Evolutionary conservation across 2,329 filamentous ascomycete genomes (phyloP), one percentile per base, ranked within the genome.

Genomic region (Coniochaeta prunicola): DNA sequence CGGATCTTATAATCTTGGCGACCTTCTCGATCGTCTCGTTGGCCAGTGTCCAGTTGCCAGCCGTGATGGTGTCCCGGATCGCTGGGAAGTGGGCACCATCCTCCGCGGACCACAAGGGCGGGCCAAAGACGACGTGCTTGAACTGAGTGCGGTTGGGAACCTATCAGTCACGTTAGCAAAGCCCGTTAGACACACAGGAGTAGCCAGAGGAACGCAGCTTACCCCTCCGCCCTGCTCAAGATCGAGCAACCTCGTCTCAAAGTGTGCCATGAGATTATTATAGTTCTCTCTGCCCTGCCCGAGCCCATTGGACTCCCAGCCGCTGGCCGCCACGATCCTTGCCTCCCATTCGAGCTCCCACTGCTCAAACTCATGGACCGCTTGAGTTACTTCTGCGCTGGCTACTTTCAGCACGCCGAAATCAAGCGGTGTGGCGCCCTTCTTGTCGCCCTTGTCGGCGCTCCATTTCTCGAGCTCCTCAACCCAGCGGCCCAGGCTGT

Each of bases 71-170:
- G 67, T 97, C 92, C 59, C 91, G 82, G 59, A 97, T 89, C n/a
- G 87, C 88, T 0, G 93, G 93, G 74, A 96, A 96, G 62, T 84
- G 84, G 0, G 83, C 82, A 59, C 83, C 82, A 33, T 88, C 82
- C 64, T 87, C 83, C 38, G 82, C 84, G 34, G 86, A 87, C 88
- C 91, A 92, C 2, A 84, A 77, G 67, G 91, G 84, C 0, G 94
- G 94, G 1, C 90, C 93, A 70, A 92, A 96, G 59, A 99, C 76
- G 68, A 96, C 82, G 73, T 97, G 94, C 73, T 96, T 96, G 80
- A 92, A 99, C 74, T 97, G 94, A 5, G 89, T 90, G 63, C 93
- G 87, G 66, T 91, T 91, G 40, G 90, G 90, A 4, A 96, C 82
- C 89, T 92, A 33, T 12, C 13, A 12, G 50, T 58, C 6, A 6